phyloP scores from a whole-genome alignment of 176 grass and related monocot genomes.

The Thalia dealbata region DNA sequence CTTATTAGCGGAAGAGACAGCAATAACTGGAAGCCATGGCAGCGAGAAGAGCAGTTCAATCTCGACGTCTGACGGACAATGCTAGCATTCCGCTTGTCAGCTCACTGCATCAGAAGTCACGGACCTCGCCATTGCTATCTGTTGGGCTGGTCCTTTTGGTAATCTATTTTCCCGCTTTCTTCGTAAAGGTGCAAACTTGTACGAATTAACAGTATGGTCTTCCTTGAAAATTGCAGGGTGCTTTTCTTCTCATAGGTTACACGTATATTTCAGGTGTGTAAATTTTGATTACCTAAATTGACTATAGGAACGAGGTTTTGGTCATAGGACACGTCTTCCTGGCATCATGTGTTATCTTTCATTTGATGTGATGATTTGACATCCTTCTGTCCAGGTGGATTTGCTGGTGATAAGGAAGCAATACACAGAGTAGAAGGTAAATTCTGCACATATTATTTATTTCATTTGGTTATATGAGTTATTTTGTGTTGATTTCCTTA shows the following conservation, averaged over 20 bases:
- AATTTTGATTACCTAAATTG: neutral
- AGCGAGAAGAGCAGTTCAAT: constrained; percentile 60
- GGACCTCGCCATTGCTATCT: constrained; percentile 62
- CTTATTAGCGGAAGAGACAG: neutral
- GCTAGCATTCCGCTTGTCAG: constrained; percentile 39
- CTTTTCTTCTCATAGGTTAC: constrained; percentile 68
- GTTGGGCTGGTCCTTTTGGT: constrained; percentile 64
- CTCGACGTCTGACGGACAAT: constrained; percentile 48
- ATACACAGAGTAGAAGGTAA: constrained; percentile 59
- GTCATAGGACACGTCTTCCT: neutral
- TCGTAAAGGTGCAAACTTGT: neutral
- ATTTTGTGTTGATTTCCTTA: neutral
- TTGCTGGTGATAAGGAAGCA: constrained; percentile 45
- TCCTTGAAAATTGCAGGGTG: constrained; percentile 36
- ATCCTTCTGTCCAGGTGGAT: constrained; percentile 47
- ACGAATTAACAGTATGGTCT: neutral
- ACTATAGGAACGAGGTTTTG: neutral
- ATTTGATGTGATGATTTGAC: constrained; percentile 20
- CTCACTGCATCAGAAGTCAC: constrained; percentile 61
- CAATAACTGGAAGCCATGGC: neutral
- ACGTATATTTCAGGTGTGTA: constrained; percentile 50
- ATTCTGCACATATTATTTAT: neutral
- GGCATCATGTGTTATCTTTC: neutral
- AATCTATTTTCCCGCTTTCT: neutral
- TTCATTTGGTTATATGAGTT: neutral